These are phyloP conservation scores for Monilinia laxa DNA, from an alignment of 2,329 filamentous ascomycete species.

Conservation along the genomic window DNA sequence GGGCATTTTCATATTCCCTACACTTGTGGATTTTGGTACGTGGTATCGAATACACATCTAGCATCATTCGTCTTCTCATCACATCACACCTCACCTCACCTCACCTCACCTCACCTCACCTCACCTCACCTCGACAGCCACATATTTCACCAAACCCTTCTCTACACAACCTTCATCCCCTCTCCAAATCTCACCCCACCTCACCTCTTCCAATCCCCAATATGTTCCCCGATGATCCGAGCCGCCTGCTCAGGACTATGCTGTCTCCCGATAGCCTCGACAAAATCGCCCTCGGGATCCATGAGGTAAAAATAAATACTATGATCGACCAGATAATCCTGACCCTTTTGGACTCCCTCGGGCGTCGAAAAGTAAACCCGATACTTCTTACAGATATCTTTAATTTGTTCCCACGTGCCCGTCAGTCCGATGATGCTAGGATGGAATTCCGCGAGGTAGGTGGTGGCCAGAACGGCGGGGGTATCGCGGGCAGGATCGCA, in stretches of 20 bases:
- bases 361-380: slow-evolving; percentile 97
- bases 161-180: not conserved
- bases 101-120: too few species aligned
- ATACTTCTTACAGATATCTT: slow-evolving; percentile 92
- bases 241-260: slow-evolving; percentile 87
- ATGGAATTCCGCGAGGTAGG: slow-evolving; percentile 91
- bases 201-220: slow-evolving; percentile 67
- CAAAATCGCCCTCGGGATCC: slow-evolving; percentile 97
- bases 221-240: slow-evolving; percentile 79
- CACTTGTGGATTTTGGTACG: not conserved
- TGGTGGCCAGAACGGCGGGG: slow-evolving; percentile 74
- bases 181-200: too few species aligned
- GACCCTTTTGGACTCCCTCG: slow-evolving; percentile 79
- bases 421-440: slow-evolving; percentile 82
- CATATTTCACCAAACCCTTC: not conserved
- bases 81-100: not conserved
- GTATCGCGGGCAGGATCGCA: slow-evolving; percentile 93
- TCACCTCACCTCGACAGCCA: not conserved
- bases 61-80: too few species aligned
- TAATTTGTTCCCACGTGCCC: slow-evolving; percentile 90
- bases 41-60: not conserved
- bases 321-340: slow-evolving; percentile 97
- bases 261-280: slow-evolving; percentile 92
- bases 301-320: slow-evolving; percentile 99
- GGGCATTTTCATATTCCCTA: not conserved